These are phyloP conservation scores for Kwoniella sp. DNA, from an alignment of 768 basidiomycete genomes.

Conservation along the genomic window DNA sequence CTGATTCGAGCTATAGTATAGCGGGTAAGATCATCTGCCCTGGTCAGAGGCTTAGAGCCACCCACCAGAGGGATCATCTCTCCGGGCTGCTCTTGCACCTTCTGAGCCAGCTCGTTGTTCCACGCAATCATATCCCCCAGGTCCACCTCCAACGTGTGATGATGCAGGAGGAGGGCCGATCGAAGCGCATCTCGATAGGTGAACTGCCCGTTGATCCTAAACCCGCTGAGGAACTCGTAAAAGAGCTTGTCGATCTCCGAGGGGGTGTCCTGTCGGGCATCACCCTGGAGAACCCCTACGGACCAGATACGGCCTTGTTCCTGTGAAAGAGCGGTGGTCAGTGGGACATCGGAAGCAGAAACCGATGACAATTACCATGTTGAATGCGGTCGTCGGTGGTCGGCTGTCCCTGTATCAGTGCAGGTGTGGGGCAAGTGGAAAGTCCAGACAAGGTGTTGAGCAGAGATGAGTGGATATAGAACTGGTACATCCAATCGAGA, in stretches of 20 bases:
- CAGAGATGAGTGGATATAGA: neutral
- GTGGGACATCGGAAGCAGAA: neutral
- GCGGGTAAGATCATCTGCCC: too few relatives aligned
- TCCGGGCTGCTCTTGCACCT: conserved; percentile 79
- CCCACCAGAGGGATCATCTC: conserved; percentile 82
- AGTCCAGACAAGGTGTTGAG: too few relatives aligned
- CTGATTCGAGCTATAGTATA: conserved; percentile 78
- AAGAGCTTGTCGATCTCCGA: conserved; percentile 76
- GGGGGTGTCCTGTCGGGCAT: conserved; percentile 58
- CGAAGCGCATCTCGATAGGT: conserved; percentile 87
- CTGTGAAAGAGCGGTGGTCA: neutral
- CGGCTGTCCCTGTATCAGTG: too few relatives aligned
- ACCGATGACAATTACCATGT: conserved; percentile 1
- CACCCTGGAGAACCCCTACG: conserved; percentile 12
- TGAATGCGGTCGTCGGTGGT: neutral
- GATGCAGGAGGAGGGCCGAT: conserved; percentile 81
- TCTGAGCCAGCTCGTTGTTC: conserved; percentile 90
- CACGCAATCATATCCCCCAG: conserved; percentile 64
- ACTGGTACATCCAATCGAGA: neutral
- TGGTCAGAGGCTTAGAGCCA: too few relatives aligned
- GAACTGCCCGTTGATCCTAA: conserved; percentile 84
- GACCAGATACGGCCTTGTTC: conserved; percentile 20
- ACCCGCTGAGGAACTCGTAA: conserved; percentile 79
- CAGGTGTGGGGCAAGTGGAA: too few relatives aligned
- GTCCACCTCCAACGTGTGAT: conserved; percentile 81